Evolutionary conservation across 768 basidiomycete genomes (phyloP).

Genomic region (Podaxis pistillaris): DNA sequence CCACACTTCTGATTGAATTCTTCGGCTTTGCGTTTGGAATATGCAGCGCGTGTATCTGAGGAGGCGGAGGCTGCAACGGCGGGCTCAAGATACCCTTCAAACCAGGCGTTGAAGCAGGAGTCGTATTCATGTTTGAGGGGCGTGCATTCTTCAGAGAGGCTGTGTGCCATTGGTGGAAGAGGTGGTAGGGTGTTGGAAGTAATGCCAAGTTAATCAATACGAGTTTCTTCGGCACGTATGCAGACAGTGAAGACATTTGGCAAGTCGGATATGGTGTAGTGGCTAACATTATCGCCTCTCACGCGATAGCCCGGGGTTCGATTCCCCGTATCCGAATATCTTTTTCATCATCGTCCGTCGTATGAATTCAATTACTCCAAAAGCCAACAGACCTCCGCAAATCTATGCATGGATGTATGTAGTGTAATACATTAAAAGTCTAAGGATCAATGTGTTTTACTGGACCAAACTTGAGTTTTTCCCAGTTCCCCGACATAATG

Average conservation of each 20-base stretch:
- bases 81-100: conserved; percentile 94
- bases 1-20: conserved; percentile 90
- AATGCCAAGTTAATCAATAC: background rate
- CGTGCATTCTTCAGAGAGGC: conserved; percentile 83
- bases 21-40: conserved; percentile 76
- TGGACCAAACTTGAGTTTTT: conserved; percentile 37
- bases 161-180: conserved; percentile 60
- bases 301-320: conserved; percentile 18
- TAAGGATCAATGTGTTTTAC: conserved; percentile 2
- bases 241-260: no score
- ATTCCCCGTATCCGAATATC: conserved; percentile 16
- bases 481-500: conserved; percentile 37
- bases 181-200: no score
- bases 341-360: background rate
- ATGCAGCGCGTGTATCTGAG: conserved; percentile 48
- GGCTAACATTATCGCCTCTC: conserved; percentile 24
- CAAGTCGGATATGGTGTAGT: conserved; percentile 22
- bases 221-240: background rate
- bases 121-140: conserved; percentile 89
- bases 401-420: background rate
- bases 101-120: conserved; percentile 96
- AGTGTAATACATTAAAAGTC: background rate
- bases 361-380: background rate
- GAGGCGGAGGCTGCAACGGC: conserved; percentile 45
- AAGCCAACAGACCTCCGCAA: background rate